These are phyloP conservation scores for Eutrema yunnanense DNA, from an alignment of 345 rosid genomes.

Conservation along the genomic window DNA sequence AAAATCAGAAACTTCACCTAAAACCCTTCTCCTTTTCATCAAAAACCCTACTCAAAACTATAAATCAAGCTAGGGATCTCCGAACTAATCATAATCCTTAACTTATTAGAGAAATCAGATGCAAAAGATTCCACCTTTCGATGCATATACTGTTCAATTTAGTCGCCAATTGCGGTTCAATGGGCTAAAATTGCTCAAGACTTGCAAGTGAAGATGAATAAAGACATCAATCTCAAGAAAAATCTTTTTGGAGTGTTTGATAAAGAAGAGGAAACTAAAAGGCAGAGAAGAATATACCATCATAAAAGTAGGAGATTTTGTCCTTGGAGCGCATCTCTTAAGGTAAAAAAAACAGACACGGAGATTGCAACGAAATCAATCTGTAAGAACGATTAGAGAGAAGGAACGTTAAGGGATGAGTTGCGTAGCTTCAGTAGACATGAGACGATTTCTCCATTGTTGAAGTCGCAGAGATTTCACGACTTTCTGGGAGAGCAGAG, in stretches of 20 bases:
- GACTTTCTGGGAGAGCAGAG: neutral
- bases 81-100: neutral
- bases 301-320: conserved; percentile 84
- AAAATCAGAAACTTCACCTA: neutral
- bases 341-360: neutral
- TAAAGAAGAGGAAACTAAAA: neutral
- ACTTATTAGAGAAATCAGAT: neutral
- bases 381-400: neutral
- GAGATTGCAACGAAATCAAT: neutral
- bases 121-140: conserved; percentile 10
- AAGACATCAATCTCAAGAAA: neutral
- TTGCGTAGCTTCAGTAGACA: neutral
- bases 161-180: neutral
- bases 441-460: conserved; percentile 21
- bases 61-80: neutral
- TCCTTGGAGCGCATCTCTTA: conserved; percentile 75
- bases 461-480: neutral
- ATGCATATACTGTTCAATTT: neutral
- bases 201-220: neutral
- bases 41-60: conserved; percentile 9
- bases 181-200: neutral
- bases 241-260: neutral
- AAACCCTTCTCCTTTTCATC: neutral
- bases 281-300: conserved; percentile 43
- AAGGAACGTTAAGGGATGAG: neutral